phyloP scores from a whole-genome alignment of 805 yeast species.

The Komagataella populi region DNA sequence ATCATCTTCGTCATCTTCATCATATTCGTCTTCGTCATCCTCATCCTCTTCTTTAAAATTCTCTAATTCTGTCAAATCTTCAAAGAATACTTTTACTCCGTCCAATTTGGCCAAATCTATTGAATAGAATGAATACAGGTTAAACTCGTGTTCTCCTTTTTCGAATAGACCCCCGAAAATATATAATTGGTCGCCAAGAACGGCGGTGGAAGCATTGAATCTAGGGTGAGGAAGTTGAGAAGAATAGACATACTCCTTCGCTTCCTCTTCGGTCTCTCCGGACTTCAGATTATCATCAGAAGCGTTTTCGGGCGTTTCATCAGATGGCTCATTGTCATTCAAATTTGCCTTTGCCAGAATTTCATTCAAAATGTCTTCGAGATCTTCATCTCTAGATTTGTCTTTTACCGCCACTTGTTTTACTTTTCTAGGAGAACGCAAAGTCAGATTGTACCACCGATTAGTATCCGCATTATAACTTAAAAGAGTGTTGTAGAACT shows the following conservation, averaged over 20 bases:
- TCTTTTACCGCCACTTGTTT: conserved; percentile 20
- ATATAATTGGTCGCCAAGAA: conserved; percentile 70
- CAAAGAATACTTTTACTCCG: conserved; percentile 86
- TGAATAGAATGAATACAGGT: conserved; percentile 74
- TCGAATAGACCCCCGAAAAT: conserved; percentile 91
- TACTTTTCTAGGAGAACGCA: conserved; percentile 43
- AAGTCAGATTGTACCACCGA: conserved; percentile 68
- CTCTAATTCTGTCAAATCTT: conserved; percentile 51
- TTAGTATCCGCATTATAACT: conserved; percentile 79
- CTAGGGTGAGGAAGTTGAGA: conserved; percentile 74
- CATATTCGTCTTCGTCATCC: conserved; percentile 57
- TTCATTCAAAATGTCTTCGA: conserved; percentile 68
- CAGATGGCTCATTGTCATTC: conserved; percentile 30
- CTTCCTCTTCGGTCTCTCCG: conserved; percentile 18
- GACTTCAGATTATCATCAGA: conserved; percentile 18
- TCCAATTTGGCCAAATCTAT: conserved; percentile 78
- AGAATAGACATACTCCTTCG: conserved; percentile 40
- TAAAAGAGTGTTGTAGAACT: conserved; percentile 66
- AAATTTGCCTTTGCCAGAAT: conserved; percentile 64
- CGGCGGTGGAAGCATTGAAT: conserved; percentile 77
- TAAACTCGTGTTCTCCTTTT: conserved; percentile 72
- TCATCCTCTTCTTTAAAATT: conserved; percentile 45
- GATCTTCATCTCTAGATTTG: conserved; percentile 57
- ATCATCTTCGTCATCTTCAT: conserved; percentile 48
- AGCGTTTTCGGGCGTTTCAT: conserved; percentile 21